Base-by-base conservation (phyloP, 1,284 basidiomycete genomes). In the Neonothopanus nambi region DNA sequence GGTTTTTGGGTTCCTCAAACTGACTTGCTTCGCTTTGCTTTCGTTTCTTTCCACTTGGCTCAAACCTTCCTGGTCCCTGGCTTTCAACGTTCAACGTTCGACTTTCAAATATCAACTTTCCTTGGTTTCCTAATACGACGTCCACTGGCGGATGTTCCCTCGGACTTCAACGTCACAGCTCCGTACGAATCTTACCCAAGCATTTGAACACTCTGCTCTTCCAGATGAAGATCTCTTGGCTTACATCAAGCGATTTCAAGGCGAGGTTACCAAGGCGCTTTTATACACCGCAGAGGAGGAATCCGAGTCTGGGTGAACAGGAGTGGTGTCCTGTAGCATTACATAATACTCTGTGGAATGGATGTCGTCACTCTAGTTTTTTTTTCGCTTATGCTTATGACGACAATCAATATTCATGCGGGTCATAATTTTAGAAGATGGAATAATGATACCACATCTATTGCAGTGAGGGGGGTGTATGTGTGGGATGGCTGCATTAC, bases 221-320 rank as follows among this genome's bases (percentile, higher is more conserved):
- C 87, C 87, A 1, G 82, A 87, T 52, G 73, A 76, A 55, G 89
- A 89, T 48, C 71, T 93, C 1, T 63, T 81, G 11, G 70, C 70
- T 1, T 88, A 89, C 61, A 70, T 93, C 38, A 73, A 73, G 36
- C 76, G 83, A 26, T 78, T 91, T 59, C 89, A 93, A 65, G 77
- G 72, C 50, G 84, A 90, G 42, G 80, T 89, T 51, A 79, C 82
- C 30, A 77, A 75, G 47, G 77, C 80, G 18, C 78, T 90, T 57
- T 66, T 68, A 49, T 55, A 55, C 28, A 24, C 49, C 5, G 36
- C 28, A 20, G 49, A 51, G 15, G 42, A 37, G 6, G 20, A 5
- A 42, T 20, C 41, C 13, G 38, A 39, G 8, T 11, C 4, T 2
- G 30, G 30, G 13, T 33, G 30, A 33, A 33, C 9, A 11, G 3